phyloP scores from a whole-genome alignment of 129 eudicot species.

The Centrapalus pauciflorus region DNA sequence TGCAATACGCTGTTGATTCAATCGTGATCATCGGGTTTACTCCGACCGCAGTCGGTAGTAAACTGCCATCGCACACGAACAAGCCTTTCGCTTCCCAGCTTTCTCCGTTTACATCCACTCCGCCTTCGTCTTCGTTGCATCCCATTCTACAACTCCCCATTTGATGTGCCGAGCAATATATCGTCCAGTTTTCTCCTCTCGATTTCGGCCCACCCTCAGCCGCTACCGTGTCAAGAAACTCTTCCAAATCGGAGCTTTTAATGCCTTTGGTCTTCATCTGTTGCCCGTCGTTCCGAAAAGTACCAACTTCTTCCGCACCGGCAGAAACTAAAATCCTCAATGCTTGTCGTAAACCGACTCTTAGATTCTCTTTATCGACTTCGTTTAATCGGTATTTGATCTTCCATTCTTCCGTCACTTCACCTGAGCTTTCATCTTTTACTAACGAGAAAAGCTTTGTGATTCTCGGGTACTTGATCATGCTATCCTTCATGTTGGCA shows the following conservation, averaged over 20 bases:
- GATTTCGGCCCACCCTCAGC: slow-evolving; percentile 66
- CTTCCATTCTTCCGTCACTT: slow-evolving; percentile 42
- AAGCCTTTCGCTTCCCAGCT: slow-evolving; percentile 92
- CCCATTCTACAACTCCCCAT: slow-evolving; percentile 97
- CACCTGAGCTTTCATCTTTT: slow-evolving; percentile 71
- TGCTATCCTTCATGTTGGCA: slow-evolving; percentile 45
- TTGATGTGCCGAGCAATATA: slow-evolving; percentile 83
- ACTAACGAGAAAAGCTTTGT: slow-evolving; percentile 50
- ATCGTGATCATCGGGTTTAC: slow-evolving; percentile 92
- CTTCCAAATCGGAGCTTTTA: slow-evolving; percentile 48
- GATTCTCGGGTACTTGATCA: slow-evolving; percentile 66
- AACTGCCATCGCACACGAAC: slow-evolving; percentile 80
- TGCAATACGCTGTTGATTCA: slow-evolving; percentile 71
- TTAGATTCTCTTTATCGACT: slow-evolving; percentile 63
- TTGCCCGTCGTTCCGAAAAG: slow-evolving; percentile 82
- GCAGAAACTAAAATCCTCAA: slow-evolving; percentile 68
- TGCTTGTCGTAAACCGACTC: slow-evolving; percentile 50
- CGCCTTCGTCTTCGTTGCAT: slow-evolving; percentile 58
- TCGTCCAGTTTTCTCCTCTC: slow-evolving; percentile 49
- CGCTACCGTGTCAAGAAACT: slow-evolving; percentile 54
- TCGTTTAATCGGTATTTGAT: slow-evolving; percentile 45
- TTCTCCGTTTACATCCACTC: slow-evolving; percentile 81
- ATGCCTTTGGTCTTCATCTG: slow-evolving; percentile 44
- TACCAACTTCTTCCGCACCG: slow-evolving; percentile 88
- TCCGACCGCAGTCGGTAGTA: slow-evolving; percentile 78